Percentiles rank a stretch among this genome's conserved stretches.
phyloP scores from a whole-genome alignment of 2,329 filamentous ascomycete species.

The Trichoderma sp. region DNA sequence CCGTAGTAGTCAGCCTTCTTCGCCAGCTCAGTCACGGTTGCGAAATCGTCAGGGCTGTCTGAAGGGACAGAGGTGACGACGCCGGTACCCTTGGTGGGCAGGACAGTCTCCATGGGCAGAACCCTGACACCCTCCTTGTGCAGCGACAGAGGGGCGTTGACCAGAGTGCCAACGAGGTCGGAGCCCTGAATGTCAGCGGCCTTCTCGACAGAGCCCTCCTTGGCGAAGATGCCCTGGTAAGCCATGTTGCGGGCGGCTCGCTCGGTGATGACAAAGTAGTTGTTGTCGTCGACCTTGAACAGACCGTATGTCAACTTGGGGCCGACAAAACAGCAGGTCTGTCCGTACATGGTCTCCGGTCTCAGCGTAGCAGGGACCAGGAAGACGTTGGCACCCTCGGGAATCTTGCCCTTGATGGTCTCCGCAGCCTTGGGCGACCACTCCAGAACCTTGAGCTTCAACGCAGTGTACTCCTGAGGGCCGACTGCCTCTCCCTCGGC shows the following conservation, averaged over 20 bases:
- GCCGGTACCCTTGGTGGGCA: slow-evolving; percentile 91
- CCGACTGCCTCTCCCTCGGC: slow-evolving; percentile 55
- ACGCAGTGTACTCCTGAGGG: slow-evolving; percentile 87
- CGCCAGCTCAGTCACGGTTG: slow-evolving; percentile 80
- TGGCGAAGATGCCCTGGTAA: slow-evolving; percentile 82
- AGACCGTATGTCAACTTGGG: slow-evolving; percentile 88
- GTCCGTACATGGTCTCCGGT: slow-evolving; percentile 98
- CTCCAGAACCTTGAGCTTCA: slow-evolving; percentile 89
- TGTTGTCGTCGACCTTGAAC: slow-evolving; percentile 74
- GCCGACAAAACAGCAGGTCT: slow-evolving; percentile 93
- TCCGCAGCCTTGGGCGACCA: slow-evolving; percentile 79
- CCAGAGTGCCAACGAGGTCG: slow-evolving; percentile 81
- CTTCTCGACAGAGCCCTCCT: slow-evolving; percentile 74
- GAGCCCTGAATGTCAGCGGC: slow-evolving; percentile 75
- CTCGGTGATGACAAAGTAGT: slow-evolving; percentile 84
- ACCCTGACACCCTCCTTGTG: slow-evolving; percentile 84
- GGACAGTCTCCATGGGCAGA: slow-evolving; percentile 91
- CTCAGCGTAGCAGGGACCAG: slow-evolving; percentile 90
- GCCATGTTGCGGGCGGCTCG: slow-evolving; percentile 94
- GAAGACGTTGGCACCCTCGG: slow-evolving; percentile 77
- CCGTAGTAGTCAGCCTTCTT: slow-evolving; percentile 98
- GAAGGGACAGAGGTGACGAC: slow-evolving; percentile 96
- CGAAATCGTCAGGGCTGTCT: slow-evolving; percentile 91
- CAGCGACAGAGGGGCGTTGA: slow-evolving; percentile 85
- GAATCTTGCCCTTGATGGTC: slow-evolving; percentile 74